These are phyloP conservation scores for Leptographium radiaticola DNA, from an alignment of 2,329 filamentous ascomycete species.

Conservation along the genomic window DNA sequence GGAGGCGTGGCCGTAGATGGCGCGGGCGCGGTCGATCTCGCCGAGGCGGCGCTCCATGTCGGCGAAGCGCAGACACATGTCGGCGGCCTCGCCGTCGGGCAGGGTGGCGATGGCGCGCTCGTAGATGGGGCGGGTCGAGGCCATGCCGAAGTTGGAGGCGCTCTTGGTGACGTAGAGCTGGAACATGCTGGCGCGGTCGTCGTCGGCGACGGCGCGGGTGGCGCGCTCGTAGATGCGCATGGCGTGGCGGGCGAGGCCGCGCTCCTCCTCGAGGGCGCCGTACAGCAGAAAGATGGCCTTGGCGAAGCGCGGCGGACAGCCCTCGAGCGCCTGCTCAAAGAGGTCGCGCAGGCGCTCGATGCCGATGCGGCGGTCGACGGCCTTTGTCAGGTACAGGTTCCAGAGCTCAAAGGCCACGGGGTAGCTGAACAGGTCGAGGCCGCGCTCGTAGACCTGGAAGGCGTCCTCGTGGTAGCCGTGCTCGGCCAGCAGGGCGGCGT, in stretches of 20 bases:
- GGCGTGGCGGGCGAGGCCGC: constrained; percentile 84
- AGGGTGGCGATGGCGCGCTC: constrained; percentile 90
- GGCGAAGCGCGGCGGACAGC: constrained; percentile 88
- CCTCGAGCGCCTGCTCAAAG: constrained; percentile 93
- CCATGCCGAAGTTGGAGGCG: constrained; percentile 91
- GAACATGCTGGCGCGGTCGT: constrained; percentile 94
- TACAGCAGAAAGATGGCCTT: constrained; percentile 98
- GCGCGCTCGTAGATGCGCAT: constrained; percentile 99
- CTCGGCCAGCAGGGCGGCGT: constrained; percentile 88
- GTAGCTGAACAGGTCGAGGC: constrained; percentile 95
- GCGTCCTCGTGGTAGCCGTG: constrained; percentile 92
- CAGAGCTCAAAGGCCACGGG: constrained; percentile 96
- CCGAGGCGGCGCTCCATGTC: constrained; percentile 44
- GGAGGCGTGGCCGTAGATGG: constrained; percentile 91
- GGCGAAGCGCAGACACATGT: constrained; percentile 98
- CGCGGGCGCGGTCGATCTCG: constrained; percentile 74
- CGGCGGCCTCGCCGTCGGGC: constrained; percentile 82
- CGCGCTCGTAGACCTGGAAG: constrained; percentile 95
- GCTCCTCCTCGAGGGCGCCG: constrained; percentile 89
- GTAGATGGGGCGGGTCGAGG: constrained; percentile 90
- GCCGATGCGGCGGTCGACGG: constrained; percentile 87
- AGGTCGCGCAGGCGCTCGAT: constrained; percentile 90
- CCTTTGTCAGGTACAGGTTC: constrained; percentile 97
- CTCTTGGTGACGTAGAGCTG: constrained; percentile 90
- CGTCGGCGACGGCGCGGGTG: constrained; percentile 85